These are phyloP conservation scores for Cutaneotrichosporon cavernicola DNA, from an alignment of 1,284 basidiomycete species.

Conservation along the genomic window DNA sequence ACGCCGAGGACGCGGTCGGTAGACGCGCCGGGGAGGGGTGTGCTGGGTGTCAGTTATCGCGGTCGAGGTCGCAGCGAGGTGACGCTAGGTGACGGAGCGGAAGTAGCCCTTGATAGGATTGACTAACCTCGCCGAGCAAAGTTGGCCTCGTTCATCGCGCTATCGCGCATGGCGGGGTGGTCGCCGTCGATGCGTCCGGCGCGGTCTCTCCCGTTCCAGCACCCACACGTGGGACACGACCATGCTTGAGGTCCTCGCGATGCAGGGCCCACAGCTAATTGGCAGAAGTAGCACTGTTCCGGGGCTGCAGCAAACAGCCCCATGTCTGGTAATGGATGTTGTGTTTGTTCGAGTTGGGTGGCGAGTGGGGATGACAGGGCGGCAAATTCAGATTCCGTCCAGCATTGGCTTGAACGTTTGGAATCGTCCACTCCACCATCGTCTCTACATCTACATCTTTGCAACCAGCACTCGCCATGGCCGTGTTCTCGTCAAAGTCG, in stretches of 20 bases:
- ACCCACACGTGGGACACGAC: slow-evolving; percentile 45
- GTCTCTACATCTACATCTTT: not conserved
- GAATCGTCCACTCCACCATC: slow-evolving; percentile 6
- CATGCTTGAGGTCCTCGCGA: slow-evolving; percentile 37
- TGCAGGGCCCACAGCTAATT: slow-evolving; percentile 21
- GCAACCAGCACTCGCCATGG: slow-evolving; percentile 27
- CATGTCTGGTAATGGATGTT: slow-evolving; percentile 10
- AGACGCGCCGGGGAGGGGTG: slow-evolving; percentile 35
- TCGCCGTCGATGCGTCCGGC: slow-evolving; percentile 73
- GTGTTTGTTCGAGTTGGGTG: slow-evolving; percentile 12
- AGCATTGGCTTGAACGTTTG: not conserved
- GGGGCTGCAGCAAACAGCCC: slow-evolving; percentile 25
- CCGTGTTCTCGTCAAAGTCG: slow-evolving; percentile 60
- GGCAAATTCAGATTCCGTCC: slow-evolving; percentile 9
- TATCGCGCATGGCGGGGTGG: slow-evolving; percentile 82
- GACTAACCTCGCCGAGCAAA: slow-evolving; percentile 71
- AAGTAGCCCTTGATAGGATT: not conserved
- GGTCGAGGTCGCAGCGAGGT: not conserved
- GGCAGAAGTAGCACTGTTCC: slow-evolving; percentile 51
- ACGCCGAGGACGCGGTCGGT: slow-evolving; percentile 23
- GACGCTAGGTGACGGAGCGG: not conserved
- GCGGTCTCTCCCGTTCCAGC: slow-evolving; percentile 47
- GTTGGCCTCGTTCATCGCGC: slow-evolving; percentile 65
- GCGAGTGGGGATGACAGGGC: not conserved
- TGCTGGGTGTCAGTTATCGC: slow-evolving; percentile 21